phyloP scores from a whole-genome alignment of 345 rosid species.

The Eucalyptus polyanthemos region DNA sequence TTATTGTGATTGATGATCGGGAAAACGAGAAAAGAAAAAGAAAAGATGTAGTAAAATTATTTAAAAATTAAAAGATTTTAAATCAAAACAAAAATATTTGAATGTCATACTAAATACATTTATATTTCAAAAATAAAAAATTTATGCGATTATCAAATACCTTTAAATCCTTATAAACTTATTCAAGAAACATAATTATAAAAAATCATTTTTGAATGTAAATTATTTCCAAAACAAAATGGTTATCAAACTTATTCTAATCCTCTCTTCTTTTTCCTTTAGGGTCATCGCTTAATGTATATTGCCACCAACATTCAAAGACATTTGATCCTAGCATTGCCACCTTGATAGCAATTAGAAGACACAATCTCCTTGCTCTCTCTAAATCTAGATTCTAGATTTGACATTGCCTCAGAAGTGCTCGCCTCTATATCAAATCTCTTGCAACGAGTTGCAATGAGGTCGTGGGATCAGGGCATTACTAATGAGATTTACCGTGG shows the following conservation, averaged over 20 bases:
- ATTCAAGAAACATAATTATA: accelerated
- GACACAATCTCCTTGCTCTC: background rate
- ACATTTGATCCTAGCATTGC: background rate
- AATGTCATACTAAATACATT: accelerated
- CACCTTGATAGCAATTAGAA: background rate
- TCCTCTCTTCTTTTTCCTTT: no score
- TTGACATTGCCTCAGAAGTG: background rate
- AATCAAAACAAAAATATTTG: no score
- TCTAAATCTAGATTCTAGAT: background rate
- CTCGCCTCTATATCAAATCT: background rate
- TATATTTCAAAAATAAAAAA: accelerated
- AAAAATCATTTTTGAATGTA: accelerated
- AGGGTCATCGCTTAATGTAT: background rate
- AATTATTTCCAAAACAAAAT: no score
- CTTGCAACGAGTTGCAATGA: background rate
- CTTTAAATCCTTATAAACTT: background rate
- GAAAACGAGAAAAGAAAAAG: accelerated
- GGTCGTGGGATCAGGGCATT: background rate
- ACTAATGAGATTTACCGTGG: background rate
- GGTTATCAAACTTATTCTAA: accelerated
- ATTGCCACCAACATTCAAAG: background rate
- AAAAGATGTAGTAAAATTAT: no score
- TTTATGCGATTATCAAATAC: accelerated
- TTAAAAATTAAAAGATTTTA: no score
- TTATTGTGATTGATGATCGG: accelerated